These are phyloP conservation scores for Sporothrix pseudoabietina DNA, from an alignment of 2,329 filamentous ascomycete species.

Conservation along the genomic window DNA sequence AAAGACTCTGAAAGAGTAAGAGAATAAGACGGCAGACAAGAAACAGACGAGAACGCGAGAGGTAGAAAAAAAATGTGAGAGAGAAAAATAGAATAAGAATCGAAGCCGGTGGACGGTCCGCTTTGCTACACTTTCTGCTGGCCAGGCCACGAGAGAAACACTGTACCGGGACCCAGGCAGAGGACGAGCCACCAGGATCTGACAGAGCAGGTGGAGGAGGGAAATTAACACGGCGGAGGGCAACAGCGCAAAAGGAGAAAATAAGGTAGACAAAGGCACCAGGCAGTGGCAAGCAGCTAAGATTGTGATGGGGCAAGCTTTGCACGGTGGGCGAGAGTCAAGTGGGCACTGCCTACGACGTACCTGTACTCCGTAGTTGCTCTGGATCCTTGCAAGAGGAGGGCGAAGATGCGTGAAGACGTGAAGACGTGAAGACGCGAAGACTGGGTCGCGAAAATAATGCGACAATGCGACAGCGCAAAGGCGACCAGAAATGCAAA, in stretches of 20 bases:
- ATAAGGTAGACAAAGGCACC: slow-evolving; percentile 1
- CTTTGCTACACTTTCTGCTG: slow-evolving; percentile 17
- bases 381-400: slow-evolving; percentile 21
- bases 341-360: slow-evolving; percentile 22
- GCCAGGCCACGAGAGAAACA: slow-evolving; percentile 1
- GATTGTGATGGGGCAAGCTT: slow-evolving; percentile 27
- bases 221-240: background rate
- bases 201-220: slow-evolving; percentile 13
- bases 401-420: background rate
- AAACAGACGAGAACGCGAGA: background rate
- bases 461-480: slow-evolving; percentile 13
- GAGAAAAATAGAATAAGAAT: background rate
- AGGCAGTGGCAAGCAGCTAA: slow-evolving; percentile 10
- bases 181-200: background rate
- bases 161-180: background rate
- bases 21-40: background rate
- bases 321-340: slow-evolving; percentile 8
- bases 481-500: background rate
- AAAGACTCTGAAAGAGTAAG: background rate
- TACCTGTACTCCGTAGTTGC: background rate
- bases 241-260: slow-evolving; percentile 16
- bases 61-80: background rate
- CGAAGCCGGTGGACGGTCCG: slow-evolving; percentile 7
- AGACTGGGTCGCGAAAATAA: slow-evolving; percentile 5
- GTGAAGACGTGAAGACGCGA: background rate